Evolutionary conservation across 441 rosid genomes (phyloP).

Genomic region (Manihot esculenta): DNA sequence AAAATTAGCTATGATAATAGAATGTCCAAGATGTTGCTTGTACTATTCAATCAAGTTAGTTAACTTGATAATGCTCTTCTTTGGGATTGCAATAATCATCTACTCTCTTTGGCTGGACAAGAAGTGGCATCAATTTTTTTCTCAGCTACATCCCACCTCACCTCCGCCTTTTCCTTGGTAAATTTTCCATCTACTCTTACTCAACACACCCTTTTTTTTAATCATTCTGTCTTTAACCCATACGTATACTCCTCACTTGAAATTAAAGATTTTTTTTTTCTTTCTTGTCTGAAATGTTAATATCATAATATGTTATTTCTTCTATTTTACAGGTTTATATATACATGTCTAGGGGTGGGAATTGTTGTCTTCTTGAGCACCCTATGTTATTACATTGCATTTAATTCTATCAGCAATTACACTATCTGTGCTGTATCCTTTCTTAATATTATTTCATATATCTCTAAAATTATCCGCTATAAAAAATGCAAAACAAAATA

Average conservation of each 20-base stretch:
- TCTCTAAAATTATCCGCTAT: neutral
- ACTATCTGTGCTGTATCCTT: constrained; percentile 54
- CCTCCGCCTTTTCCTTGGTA: constrained; percentile 49
- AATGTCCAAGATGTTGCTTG: constrained; percentile 45
- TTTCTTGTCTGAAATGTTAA: no score
- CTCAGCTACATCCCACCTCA: constrained; percentile 21
- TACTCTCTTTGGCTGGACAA: constrained; percentile 62
- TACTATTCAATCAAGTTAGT: constrained; percentile 29
- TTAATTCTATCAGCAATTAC: constrained; percentile 33
- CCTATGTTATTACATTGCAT: constrained; percentile 33
- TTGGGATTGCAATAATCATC: constrained; percentile 39
- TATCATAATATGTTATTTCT: no score
- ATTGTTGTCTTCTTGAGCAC: constrained; percentile 52
- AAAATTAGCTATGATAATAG: constrained; percentile 24
- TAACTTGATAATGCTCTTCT: constrained; percentile 36
- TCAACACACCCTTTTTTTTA: neutral
- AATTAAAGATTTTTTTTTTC: no score
- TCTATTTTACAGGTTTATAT: constrained; percentile 51
- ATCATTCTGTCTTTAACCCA: no score
- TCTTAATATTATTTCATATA: neutral
- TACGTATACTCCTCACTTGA: no score
- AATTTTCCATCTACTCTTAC: neutral
- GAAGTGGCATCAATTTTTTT: constrained; percentile 38
- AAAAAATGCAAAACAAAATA: neutral
- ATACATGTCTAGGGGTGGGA: constrained; percentile 42